Base-by-base conservation (phyloP, 768 basidiomycete genomes). In the Lactifluus subvellereus region DNA sequence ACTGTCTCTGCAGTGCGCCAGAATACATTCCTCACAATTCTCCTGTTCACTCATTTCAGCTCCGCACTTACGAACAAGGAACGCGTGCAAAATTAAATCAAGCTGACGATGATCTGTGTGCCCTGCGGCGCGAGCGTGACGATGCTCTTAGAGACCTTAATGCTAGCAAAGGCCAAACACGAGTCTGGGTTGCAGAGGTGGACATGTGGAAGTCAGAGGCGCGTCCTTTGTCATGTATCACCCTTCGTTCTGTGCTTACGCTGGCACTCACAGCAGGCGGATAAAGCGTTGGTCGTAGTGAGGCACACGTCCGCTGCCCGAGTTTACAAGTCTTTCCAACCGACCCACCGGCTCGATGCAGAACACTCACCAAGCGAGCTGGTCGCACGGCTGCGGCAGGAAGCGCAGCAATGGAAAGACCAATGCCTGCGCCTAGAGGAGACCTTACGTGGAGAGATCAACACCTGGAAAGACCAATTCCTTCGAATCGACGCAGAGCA, bases 321-420 rank as follows among this genome's bases (percentile, higher is more conserved):
- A 14, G 32, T 32, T 18, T 35, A 7, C 32, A 13, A 37, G 27
- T 27, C 20, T 43, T 32, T 56, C 52, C 42, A 10, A 27, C n/a
- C 40, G 16, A 53, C 33, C 30, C 50, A 2, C 57, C 18, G 40
- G 48, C 33, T 11, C 37, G 27, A 35, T 40, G n/a, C 59, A 88
- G 87, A 78, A 83, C 55, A 72, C 78, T 8, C 83, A 86, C 68
- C 83, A 87, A 66, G 74, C 77, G 84, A 87, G 54, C 82, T 82
- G 6, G 83, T 88, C 57, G 71, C 78, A 1, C 84, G 84, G 58
- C 77, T 89, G 33, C 81, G 83, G 30, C 79, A 85, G 54, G 88
- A 91, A 70, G 77, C 82, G 0, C 75, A 73, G 0, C 87, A 89
- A 58, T 89, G 87, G 87, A 89, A 88, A 72, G 82, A 85, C 54